Conservation (phyloP, 257 asterid genomes). For the Nicotiana sylvestris region DNA sequence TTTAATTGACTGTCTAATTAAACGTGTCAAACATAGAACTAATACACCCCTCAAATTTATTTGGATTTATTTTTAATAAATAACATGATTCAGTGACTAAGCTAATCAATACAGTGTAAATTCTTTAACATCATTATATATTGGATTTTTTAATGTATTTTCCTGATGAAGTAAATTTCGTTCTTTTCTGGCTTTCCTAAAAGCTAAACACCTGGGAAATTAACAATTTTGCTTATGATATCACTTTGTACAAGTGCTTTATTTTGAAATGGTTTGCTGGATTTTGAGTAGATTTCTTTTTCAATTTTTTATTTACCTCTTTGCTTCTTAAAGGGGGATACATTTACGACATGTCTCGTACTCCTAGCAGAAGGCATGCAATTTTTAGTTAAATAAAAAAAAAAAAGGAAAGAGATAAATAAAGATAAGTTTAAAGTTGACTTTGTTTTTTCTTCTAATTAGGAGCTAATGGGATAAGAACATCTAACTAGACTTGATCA, state of each 20-base stretch:
- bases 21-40: slow-evolving; percentile 7
- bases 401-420: too few species aligned
- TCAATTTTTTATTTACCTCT: background rate
- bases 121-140: background rate
- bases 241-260: background rate
- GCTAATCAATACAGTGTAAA: background rate
- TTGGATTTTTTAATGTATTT: background rate
- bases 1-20: background rate
- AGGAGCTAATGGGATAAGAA: background rate
- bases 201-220: slow-evolving; percentile 6
- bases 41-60: background rate
- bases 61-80: background rate
- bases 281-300: background rate
- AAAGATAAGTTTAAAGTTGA: background rate
- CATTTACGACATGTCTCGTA: background rate
- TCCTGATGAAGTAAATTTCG: background rate
- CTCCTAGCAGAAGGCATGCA: background rate
- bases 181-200: background rate
- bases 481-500: too few species aligned
- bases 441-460: background rate
- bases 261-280: background rate
- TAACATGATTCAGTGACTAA: background rate
- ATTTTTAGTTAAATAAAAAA: too few species aligned
- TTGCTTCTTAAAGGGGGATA: background rate
- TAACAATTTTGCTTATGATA: background rate